A percentile compares a stretch with the other conserved stretches of the same genome.
These are phyloP conservation scores for Stereocaulon alpinum DNA, from an alignment of 495 filamentous ascomycete genomes.

Conservation along the genomic window DNA sequence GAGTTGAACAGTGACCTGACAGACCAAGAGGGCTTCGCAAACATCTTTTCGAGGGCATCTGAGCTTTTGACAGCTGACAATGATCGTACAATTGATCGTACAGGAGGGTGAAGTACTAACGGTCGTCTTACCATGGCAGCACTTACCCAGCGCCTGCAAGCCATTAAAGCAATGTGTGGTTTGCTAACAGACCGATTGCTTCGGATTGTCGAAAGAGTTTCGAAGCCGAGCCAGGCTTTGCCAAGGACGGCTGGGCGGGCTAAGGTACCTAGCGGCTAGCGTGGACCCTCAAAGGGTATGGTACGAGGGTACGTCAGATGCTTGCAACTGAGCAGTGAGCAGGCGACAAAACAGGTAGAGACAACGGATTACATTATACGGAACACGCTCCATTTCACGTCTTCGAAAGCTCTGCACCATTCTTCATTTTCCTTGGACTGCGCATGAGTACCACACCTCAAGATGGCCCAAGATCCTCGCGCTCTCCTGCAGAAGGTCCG, in stretches of 20 bases:
- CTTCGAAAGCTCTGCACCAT: neutral
- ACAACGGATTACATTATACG: constrained; percentile 7
- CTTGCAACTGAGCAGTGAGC: neutral
- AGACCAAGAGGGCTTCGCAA: constrained; percentile 75
- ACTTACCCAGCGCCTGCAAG: neutral
- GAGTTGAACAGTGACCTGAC: constrained; percentile 64
- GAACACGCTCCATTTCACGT: neutral
- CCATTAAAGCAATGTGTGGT: neutral
- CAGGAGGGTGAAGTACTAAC: neutral
- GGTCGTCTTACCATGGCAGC: neutral
- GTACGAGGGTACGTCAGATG: constrained; percentile 3
- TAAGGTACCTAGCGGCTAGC: neutral
- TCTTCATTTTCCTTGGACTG: neutral
- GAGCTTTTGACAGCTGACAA: neutral
- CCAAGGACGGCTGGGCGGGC: neutral
- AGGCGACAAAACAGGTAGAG: constrained; percentile 1
- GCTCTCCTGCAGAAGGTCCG: constrained; percentile 47
- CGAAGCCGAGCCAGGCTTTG: neutral
- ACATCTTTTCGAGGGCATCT: constrained; percentile 42
- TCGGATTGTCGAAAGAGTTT: too few relatives aligned
- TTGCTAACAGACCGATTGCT: neutral
- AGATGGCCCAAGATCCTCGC: constrained; percentile 44
- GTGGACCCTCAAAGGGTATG: neutral
- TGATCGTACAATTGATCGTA: neutral
- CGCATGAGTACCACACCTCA: neutral